Evolutionary conservation across 2,329 filamentous ascomycete species (phyloP), one percentile per base, ranked within the genome.

Genomic region (Paraphoma chrysanthemicola): DNA sequence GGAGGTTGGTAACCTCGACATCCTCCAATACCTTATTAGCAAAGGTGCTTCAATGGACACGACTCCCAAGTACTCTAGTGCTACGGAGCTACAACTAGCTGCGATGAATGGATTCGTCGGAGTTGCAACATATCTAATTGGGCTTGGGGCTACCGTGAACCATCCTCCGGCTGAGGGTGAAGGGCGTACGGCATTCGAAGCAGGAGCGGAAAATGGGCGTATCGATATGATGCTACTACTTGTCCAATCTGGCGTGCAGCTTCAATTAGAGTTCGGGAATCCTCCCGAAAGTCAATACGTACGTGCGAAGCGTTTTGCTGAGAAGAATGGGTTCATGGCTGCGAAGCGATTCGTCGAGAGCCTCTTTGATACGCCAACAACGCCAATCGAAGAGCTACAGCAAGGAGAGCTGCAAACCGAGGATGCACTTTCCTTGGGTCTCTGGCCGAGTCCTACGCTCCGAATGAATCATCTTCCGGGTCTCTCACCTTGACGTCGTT

Each of bases 101-200:
- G 56, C 59, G 6, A 56, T 56, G 44, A 48, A 45, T 7, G 53
- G 55, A 3, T 46, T 54, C 31, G 47, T 62, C 14, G 56, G 53
- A 8, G 50, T 62, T n/a, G 53, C 47, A 8, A 31, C 38, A 5
- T 29, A 52, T 9, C 28, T 62, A 12, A 44, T 56, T 12, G 49
- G 59, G 16, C n/a, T 41, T n/a, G 53, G 53, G 1, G 59, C 56
- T 2, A 41, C 59, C 11, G n/a, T 48, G 0, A 54, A 62, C 33
- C 23, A 47, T 48, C 49, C 28, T 17, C 53, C 56, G n/a, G 56
- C 59, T 11, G 45, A 17, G 33, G 53, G 59, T 1, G 50, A 52
- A 11, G 53, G 59, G 1, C 39, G 59, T 45, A 62, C 56, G 9
- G 59, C 53, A 5, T 56, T 59, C 12, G 56, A 62, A 49, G 56